Base-by-base conservation (phyloP, 192 early-diverging fungal species). In the Backusella australiensis region DNA sequence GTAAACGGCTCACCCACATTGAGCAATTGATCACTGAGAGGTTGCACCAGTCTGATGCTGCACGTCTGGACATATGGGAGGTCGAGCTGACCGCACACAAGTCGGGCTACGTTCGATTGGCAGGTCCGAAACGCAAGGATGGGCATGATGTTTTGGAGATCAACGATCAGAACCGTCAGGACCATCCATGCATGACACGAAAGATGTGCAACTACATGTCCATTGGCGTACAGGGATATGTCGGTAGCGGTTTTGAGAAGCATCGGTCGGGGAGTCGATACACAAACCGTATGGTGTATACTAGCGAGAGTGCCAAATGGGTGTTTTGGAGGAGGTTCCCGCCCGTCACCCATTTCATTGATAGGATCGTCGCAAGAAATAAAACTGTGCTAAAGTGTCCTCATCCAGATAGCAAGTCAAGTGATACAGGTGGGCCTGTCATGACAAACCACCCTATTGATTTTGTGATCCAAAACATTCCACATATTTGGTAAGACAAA, bases 171-270 rank as follows among this genome's bases (percentile, higher is more conserved):
- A 36, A 6, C 14, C 69, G 34, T 11, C 70, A 15, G 56, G 66
- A 44, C 6, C 39, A 34, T 17, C 72, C 66, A 6, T 29, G 49
- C 4, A 42, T 80, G 34, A 76, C 87, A 71, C 82, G 81, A 26
- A 86, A 89, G 65, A 91, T 93, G 88, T 91, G 87, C 56, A 91
- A 91, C 81, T 91, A 92, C 75, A 88, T 92, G 77, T 91, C 90
- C 29, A 78, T 93, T 52, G 92, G 92, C 56, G 88, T 93, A 52
- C 92, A 93, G 75, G 92, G 89, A 0, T 85, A 81, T 75, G 91
- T 93, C n/a, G 92, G 92, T 19, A 85, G 83, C 72, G 89, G 88
- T 8, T 93, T 93, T 76, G 92, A 93, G 78, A 78, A 88, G 77
- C 86, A 90, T 63, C 80, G 92, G 39, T 84, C 89, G 2, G 88